Evolutionary conservation across 23 red algal genomes (phyloP).

Genomic region (Gracilaria domingensis): DNA sequence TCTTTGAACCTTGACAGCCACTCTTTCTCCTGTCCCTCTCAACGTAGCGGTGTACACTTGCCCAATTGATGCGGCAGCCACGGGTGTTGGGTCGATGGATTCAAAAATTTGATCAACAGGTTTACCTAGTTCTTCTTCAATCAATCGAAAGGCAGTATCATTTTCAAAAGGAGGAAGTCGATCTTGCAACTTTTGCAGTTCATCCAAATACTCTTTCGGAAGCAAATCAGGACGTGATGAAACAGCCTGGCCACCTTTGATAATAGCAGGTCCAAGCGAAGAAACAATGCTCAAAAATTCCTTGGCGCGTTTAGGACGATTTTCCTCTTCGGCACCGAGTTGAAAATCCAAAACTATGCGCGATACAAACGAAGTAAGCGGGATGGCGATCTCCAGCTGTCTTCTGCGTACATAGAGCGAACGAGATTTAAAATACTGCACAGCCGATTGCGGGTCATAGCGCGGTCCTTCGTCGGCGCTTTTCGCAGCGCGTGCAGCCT

Average conservation of each 20-base stretch:
- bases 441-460: constrained; percentile 77
- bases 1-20: constrained; percentile 96
- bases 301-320: constrained; percentile 76
- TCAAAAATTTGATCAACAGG: constrained; percentile 86
- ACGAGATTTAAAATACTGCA: constrained; percentile 62
- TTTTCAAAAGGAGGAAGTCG: constrained; percentile 94
- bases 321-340: constrained; percentile 74
- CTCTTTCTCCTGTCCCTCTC: constrained; percentile 78
- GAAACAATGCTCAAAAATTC: constrained; percentile 95
- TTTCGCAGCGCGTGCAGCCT: constrained; percentile 66
- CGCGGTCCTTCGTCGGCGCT: constrained; percentile 73
- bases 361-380: constrained; percentile 86
- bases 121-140: constrained; percentile 90
- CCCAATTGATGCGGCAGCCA: constrained; percentile 97
- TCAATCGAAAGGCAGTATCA: constrained; percentile 86
- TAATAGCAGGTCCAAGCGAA: constrained; percentile 96
- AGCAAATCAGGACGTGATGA: constrained; percentile 95
- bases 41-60: constrained; percentile 95
- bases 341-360: constrained; percentile 87
- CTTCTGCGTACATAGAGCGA: constrained; percentile 77
- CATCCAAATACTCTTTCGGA: constrained; percentile 95
- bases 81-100: constrained; percentile 93
- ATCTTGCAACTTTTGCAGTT: constrained; percentile 99
- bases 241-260: constrained; percentile 98
- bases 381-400: constrained; percentile 88